Conservation (phyloP, 768 basidiomycete species). For the Mycena rebaudengoi region DNA sequence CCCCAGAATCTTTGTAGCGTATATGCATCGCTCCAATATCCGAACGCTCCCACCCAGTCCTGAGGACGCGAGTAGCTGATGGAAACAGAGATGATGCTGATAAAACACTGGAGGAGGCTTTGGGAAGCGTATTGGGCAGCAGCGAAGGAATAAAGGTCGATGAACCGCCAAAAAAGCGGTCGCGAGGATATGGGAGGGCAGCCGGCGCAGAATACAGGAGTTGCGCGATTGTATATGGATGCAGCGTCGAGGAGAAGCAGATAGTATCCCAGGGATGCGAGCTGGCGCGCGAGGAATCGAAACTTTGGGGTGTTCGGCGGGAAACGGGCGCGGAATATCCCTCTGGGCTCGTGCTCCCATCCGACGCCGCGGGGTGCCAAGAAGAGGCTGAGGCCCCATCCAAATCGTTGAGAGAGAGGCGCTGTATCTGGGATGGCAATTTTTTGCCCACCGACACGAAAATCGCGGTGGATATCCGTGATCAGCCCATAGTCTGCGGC, state of each 20-base stretch:
- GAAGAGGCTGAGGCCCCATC: not conserved
- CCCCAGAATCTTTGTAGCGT: slow-evolving; percentile 46
- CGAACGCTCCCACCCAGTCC: slow-evolving; percentile 40
- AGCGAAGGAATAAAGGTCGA: not conserved
- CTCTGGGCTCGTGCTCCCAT: slow-evolving; percentile 2
- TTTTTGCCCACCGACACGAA: not conserved
- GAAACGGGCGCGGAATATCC: not conserved
- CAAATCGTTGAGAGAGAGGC: not conserved
- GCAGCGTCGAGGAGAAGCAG: not conserved
- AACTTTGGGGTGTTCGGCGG: not conserved
- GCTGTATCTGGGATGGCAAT: not conserved
- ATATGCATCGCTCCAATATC: slow-evolving; percentile 37
- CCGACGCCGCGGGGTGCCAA: slow-evolving; percentile 2
- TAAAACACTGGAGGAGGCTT: not conserved
- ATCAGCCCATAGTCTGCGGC: not conserved
- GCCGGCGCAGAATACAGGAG: not conserved
- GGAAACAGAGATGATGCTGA: slow-evolving; percentile 20
- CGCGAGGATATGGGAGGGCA: not conserved
- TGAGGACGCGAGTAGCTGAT: slow-evolving; percentile 25
- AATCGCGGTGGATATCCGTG: not conserved
- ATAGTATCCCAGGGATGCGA: not conserved
- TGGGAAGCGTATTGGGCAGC: not conserved
- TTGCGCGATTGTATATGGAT: not conserved
- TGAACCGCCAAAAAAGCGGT: not conserved
- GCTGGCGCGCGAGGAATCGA: not conserved